Evolutionary conservation across 176 grass and related monocot genomes (phyloP), one percentile per base, ranked within the genome.

Genomic region (Carex parvula): DNA sequence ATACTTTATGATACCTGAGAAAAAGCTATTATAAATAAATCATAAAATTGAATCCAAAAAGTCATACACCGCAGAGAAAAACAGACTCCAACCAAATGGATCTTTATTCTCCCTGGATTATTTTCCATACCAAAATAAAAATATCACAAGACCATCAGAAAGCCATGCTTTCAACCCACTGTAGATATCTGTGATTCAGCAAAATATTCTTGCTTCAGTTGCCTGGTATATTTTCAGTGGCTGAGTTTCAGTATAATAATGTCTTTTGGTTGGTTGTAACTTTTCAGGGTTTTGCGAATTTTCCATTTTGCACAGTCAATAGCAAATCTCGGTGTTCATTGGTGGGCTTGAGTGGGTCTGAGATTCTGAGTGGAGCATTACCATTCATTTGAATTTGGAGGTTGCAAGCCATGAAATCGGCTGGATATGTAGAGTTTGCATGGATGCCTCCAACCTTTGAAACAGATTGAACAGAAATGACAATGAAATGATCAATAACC

Each of bases 361-460:
- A 37, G 4, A 37, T 3, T 37, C 35, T 37, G 88, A 70, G 15
- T 2, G 52, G 15, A 78, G 73, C 73, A n/a, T 78, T 75, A 92
- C 85, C 80, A 87, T 82, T 87, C 84, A 82, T 90, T 83, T 90
- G 88, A 64, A 90, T 90, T 83, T 87, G 88, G 61, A 90, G 88
- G 73, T 90, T 90, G 64, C 65, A 72, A 4, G 41, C 80, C 53
- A 90, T 87, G 81, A 90, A 90, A 67, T 87, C 84, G 4, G 88
- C 85, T 16, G 85, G 85, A 61, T 79, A 90, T 50, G 81, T 87
- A 50, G 80, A 84, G 81, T 90, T 90, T 6, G 88, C 88, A 24
- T 90, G 85, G 57, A 90, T 90, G 12, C 88, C 88, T 30, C 88
- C 88, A 69, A 83, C 81, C 81, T 83, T 68, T 26, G 26, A 35